phyloP scores from a whole-genome alignment of 2,329 filamentous ascomycete genomes.

The Amylocarpus encephaloides region DNA sequence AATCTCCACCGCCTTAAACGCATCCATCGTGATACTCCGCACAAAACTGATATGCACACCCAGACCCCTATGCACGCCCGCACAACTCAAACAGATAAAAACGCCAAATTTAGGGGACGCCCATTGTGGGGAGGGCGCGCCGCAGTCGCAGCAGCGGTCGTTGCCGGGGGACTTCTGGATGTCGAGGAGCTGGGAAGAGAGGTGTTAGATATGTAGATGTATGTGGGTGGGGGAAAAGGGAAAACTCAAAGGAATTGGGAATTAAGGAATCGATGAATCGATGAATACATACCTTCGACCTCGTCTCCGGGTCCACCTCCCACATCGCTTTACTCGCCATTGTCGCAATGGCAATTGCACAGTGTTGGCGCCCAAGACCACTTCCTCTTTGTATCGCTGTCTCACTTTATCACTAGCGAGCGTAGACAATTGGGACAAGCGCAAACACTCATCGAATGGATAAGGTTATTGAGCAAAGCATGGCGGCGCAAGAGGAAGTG shows the following conservation, averaged over 20 bases:
- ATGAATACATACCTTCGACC: slow-evolving; percentile 68
- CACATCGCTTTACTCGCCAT: slow-evolving; percentile 78
- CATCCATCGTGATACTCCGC: slow-evolving; percentile 96
- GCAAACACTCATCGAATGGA: background rate
- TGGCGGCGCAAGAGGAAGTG: too few relatives aligned
- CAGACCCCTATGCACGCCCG: slow-evolving; percentile 86
- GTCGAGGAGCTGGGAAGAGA: slow-evolving; percentile 61
- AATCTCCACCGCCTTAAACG: slow-evolving; percentile 89
- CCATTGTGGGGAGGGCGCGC: slow-evolving; percentile 95
- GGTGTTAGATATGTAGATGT: slow-evolving; percentile 6
- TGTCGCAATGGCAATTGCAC: slow-evolving; percentile 1
- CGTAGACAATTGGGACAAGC: background rate
- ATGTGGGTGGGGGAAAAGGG: background rate
- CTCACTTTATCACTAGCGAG: background rate
- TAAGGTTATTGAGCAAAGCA: too few relatives aligned
- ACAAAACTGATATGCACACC: slow-evolving; percentile 99
- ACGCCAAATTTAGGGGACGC: slow-evolving; percentile 95
- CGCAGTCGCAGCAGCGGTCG: slow-evolving; percentile 89
- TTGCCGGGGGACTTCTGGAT: slow-evolving; percentile 90
- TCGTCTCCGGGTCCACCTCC: slow-evolving; percentile 97
- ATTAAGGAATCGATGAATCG: background rate
- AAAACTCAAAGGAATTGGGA: slow-evolving; percentile 1
- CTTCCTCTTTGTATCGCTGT: background rate
- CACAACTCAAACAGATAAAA: slow-evolving; percentile 97
- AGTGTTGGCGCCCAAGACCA: background rate